phyloP scores from a whole-genome alignment of 1,284 basidiomycete species.

The Ceratobasidium sp. region DNA sequence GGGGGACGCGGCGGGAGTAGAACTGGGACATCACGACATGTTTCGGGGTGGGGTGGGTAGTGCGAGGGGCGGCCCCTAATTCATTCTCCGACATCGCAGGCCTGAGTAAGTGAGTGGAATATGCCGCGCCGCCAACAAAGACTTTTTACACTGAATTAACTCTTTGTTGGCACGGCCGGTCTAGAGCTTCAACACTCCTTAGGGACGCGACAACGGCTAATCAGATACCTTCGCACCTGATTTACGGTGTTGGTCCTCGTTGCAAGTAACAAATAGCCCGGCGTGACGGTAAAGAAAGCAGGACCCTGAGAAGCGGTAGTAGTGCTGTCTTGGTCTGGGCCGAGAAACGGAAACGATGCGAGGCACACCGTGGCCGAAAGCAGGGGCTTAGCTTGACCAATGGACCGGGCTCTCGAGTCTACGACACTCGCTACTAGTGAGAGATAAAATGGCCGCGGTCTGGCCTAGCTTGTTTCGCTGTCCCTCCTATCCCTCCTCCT shows the following conservation, averaged over 20 bases:
- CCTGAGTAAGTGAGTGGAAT: neutral
- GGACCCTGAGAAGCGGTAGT: slow-evolving; percentile 14
- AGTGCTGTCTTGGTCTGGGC: slow-evolving; percentile 14
- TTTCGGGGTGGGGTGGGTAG: slow-evolving; percentile 9
- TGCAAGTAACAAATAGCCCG: too few relatives aligned
- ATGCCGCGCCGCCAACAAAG: too few relatives aligned
- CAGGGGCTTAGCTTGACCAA: neutral
- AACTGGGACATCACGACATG: neutral
- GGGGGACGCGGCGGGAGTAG: neutral
- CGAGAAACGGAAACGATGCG: slow-evolving; percentile 18
- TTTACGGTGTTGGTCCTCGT: too few relatives aligned
- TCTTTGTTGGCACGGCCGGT: too few relatives aligned
- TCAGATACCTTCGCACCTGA: neutral
- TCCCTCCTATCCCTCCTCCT: neutral
- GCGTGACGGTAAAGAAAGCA: neutral
- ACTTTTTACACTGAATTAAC: too few relatives aligned
- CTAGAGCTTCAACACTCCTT: too few relatives aligned
- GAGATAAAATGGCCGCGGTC: slow-evolving; percentile 1
- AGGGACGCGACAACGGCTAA: neutral
- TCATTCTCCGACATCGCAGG: neutral
- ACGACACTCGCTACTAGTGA: neutral
- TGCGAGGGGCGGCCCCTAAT: neutral
- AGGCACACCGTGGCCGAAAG: slow-evolving; percentile 12
- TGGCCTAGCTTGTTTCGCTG: neutral
- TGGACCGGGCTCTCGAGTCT: neutral